Evolutionary conservation across 2,329 filamentous ascomycete genomes (phyloP), one percentile per base, ranked within the genome.

Genomic region (Fusarium concolor): DNA sequence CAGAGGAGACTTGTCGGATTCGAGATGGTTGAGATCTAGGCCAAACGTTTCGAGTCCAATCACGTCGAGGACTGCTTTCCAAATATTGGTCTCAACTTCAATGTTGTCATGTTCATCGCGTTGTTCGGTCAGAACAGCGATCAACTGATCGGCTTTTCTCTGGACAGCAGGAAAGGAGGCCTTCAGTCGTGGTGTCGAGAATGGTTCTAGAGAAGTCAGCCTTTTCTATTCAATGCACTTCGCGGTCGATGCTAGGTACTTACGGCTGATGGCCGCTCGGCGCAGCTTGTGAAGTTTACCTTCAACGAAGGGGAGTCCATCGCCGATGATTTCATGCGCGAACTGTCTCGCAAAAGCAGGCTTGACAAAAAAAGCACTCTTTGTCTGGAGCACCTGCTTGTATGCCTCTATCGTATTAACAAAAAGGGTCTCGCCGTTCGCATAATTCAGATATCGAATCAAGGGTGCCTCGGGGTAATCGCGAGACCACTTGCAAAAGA

Each of bases 231-330:
- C 24, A 12, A n/a, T 17, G 38, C 17, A 28, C 10, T 7, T 15
- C 15, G 14, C 9, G 28, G 9, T 5, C n/a, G 39, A 2, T 11
- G 8, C 20, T 18, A 58, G 9, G 26, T 20, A 60, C 72, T 59
- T 53, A 72, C 74, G 75, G 38, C 73, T 74, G 14, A 82, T 63
- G 51, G 78, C 66, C n/a, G 74, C 77, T 28, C 79, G 71, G 38
- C 78, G 75, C n/a, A 62, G 59, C 37, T 73, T 75, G 47, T 82
- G 79, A 44, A 75, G 68, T 12, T 77, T 76, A 15, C 76, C 77
- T 47, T 81, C 77, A 12, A 76, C 68, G 35, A 79, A 78, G 3
- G 78, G 72, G 5, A 82, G 65, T 1, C 79, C 79, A 45, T 76
- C 72, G 4, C 74, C 74, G 28, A 76, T 73, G 9, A 70, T 64